phyloP scores from a whole-genome alignment of 192 early-diverging fungal genomes.

The Coemansia sp. region DNA sequence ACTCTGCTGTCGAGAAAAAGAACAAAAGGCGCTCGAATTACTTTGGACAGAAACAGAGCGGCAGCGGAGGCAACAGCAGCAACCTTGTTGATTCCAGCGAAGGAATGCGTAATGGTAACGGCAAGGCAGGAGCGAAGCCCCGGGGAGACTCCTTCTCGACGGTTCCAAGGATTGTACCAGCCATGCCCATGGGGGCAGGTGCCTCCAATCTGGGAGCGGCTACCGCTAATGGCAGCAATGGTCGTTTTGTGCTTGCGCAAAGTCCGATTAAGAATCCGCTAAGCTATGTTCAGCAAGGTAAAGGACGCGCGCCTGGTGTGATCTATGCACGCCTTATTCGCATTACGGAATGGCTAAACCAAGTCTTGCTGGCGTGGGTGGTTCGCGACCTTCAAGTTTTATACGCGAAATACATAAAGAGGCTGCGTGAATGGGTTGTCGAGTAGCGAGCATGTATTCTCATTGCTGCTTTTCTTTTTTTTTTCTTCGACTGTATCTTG shows the following conservation, averaged over 20 bases:
- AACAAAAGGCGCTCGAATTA: conserved; percentile 51
- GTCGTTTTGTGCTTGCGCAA: conserved; percentile 45
- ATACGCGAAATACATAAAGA: conserved; percentile 56
- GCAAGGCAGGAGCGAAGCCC: conserved; percentile 19
- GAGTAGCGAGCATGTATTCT: conserved; percentile 29
- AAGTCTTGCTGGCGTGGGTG: conserved; percentile 54
- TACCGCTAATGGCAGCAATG: background rate
- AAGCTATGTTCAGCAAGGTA: conserved; percentile 46
- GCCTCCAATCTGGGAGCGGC: background rate
- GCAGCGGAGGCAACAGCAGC: conserved; percentile 7
- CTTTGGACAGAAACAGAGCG: conserved; percentile 49
- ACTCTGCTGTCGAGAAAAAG: conserved; percentile 32
- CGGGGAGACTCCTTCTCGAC: conserved; percentile 44
- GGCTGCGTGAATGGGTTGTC: conserved; percentile 54
- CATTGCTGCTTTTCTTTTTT: background rate
- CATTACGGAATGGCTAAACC: conserved; percentile 52
- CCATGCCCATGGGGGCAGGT: background rate
- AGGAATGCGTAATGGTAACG: conserved; percentile 15
- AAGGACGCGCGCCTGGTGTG: conserved; percentile 47
- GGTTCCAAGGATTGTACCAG: conserved; percentile 35
- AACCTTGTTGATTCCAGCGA: conserved; percentile 14
- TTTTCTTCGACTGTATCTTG: background rate
- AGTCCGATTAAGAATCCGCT: conserved; percentile 51
- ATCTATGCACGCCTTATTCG: conserved; percentile 52
- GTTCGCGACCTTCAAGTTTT: conserved; percentile 54